Conservation (phyloP, 2,329 filamentous ascomycete species). For the Dactylella cylindrospora region DNA sequence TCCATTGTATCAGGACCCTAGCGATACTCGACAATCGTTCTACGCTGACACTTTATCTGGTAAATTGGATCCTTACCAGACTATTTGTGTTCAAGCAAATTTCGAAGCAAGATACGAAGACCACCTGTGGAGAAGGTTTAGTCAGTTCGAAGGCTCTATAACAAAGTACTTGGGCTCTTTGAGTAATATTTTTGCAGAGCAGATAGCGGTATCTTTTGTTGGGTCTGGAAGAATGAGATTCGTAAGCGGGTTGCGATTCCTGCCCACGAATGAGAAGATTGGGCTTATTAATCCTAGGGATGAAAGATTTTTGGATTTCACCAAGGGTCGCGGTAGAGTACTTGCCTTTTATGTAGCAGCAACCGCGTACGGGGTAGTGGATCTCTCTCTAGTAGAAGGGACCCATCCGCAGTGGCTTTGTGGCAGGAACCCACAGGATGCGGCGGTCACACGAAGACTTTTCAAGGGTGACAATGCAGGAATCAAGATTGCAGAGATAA, state of each 20-base stretch:
- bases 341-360: too few species aligned
- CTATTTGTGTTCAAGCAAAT: background rate
- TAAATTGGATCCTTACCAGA: background rate
- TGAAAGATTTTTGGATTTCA: slow-evolving; percentile 23
- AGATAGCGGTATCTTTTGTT: slow-evolving; percentile 20
- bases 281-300: slow-evolving; percentile 15
- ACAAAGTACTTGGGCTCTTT: slow-evolving; percentile 13
- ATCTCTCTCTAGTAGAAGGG: too few species aligned
- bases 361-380: too few species aligned
- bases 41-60: background rate
- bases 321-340: too few species aligned
- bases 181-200: too few species aligned
- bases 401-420: too few species aligned
- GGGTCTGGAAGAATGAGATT: slow-evolving; percentile 26
- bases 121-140: background rate
- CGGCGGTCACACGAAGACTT: too few species aligned
- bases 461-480: too few species aligned
- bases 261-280: slow-evolving; percentile 8
- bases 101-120: background rate
- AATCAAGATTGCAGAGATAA: too few species aligned
- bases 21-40: background rate
- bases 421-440: too few species aligned
- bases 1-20: background rate
- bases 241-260: slow-evolving; percentile 21
- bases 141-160: background rate